Base-by-base conservation (phyloP, 2,329 filamentous ascomycete species). In the Aspergillaceae sp. region DNA sequence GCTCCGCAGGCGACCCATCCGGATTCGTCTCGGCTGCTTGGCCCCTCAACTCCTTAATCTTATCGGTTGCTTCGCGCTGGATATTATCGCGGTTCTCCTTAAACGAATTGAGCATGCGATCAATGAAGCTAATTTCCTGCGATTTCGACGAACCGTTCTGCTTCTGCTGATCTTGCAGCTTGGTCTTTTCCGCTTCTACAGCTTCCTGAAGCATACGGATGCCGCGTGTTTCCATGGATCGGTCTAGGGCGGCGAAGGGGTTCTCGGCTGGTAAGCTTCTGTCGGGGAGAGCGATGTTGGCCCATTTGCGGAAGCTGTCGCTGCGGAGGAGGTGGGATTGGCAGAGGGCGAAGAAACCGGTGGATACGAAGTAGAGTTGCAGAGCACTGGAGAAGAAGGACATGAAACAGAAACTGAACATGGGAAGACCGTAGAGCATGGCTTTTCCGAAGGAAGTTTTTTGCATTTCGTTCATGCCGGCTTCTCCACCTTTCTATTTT, bases 341-440 rank as follows among this genome's bases (percentile, higher is more conserved):
- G 19, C 58, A 34, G 11, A 67, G 41, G 7, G 59, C 64, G 35
- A 70, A 57, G 0, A 64, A 3, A 48, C 68, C 66, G 3, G 64
- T 67, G 8, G 61, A 54, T 44, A 76, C 63, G 67, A 87, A 85
- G 68, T 79, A 84, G 29, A 86, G 58, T 58, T 84, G 81, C 2
- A 86, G 62, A 19, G 71, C 73, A 27, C 77, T 74, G 0, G 80
- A 75, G 60, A 77, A 74, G 50, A 67, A 76, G 8, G 68, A 56
- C 44, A 80, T 81, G 58, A 85, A 69, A 4, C 67, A 2, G 29
- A 78, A 65, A 5, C 78, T 72, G 2, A 83, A 32, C 5, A 63
- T 51, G 2, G 83, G 82, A 29, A 86, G 54, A 36, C 68, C 63
- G 36, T 67, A 61, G 9, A 64, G 51, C 32, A 76, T 47, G 2